phyloP scores from a whole-genome alignment of 305 asterid species.

The Ilex paraguariensis region DNA sequence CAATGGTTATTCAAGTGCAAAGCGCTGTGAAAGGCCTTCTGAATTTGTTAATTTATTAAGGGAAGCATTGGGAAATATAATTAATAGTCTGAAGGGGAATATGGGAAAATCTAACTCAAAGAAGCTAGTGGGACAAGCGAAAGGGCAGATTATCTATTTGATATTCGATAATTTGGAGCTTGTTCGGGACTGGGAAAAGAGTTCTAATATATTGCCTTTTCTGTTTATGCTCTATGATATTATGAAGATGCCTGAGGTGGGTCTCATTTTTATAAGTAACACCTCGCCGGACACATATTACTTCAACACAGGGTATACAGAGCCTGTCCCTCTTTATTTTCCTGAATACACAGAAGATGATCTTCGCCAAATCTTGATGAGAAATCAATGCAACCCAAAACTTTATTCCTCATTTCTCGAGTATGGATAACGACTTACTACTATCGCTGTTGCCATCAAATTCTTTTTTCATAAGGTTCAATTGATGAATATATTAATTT shows the following conservation, averaged over 20 bases:
- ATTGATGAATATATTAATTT: not conserved
- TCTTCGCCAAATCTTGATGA: constrained; percentile 64
- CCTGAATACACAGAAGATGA: constrained; percentile 80
- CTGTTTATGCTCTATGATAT: constrained; percentile 62
- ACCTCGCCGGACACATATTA: constrained; percentile 68
- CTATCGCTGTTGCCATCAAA: too few relatives aligned
- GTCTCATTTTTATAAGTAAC: constrained; percentile 67
- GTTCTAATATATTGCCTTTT: constrained; percentile 45
- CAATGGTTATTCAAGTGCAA: constrained; percentile 63
- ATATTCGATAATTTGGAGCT: constrained; percentile 70
- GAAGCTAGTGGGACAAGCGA: constrained; percentile 35
- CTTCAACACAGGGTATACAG: constrained; percentile 65
- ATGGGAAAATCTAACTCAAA: constrained; percentile 39
- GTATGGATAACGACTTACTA: constrained; percentile 38
- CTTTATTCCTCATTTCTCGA: constrained; percentile 77
- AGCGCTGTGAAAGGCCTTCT: constrained; percentile 78
- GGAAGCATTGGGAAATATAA: constrained; percentile 49
- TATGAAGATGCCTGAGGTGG: constrained; percentile 77
- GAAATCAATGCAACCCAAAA: constrained; percentile 51
- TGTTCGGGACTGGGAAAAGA: constrained; percentile 75
- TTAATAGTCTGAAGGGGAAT: constrained; percentile 43
- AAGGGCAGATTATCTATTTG: constrained; percentile 77
- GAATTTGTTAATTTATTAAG: constrained; percentile 74
- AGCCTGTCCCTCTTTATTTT: constrained; percentile 69
- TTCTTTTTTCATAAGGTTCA: too few relatives aligned